Evolutionary conservation across 129 eudicot species (phyloP).

Genomic region (Centaurea solstitialis): DNA sequence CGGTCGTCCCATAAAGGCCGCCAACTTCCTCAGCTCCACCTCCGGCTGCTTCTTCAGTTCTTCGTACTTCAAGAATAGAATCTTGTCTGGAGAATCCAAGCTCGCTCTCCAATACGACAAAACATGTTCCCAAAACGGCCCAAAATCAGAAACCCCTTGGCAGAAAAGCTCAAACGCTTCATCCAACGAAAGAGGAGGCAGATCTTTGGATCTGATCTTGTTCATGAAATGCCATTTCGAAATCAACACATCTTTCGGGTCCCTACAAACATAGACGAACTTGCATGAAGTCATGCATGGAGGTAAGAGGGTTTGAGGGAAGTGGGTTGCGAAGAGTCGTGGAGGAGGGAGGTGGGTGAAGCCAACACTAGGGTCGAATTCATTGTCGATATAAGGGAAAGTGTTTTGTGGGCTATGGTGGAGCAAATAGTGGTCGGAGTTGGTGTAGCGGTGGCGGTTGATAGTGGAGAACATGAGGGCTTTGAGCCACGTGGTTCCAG

Average conservation of each 20-base stretch:
- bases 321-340: not conserved
- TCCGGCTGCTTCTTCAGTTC: no score
- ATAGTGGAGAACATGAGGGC: no score
- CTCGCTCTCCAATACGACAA: conserved; percentile 7
- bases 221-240: conserved; percentile 14
- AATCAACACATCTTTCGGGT: conserved; percentile 21
- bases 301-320: not conserved
- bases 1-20: no score
- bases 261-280: not conserved
- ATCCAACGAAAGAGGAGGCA: not conserved
- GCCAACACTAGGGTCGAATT: not conserved
- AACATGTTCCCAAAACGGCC: conserved; percentile 13
- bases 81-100: not conserved
- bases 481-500: no score
- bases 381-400: no score
- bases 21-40: no score
- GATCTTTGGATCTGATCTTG: not conserved
- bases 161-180: not conserved
- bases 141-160: not conserved
- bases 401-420: no score
- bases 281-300: not conserved
- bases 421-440: no score
- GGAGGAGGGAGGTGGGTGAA: conserved; percentile 1
- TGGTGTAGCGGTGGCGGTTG: no score
- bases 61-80: no score